These are phyloP conservation scores for Mortierella antarctica DNA, from an alignment of 192 early-diverging fungal genomes.

Conservation along the genomic window DNA sequence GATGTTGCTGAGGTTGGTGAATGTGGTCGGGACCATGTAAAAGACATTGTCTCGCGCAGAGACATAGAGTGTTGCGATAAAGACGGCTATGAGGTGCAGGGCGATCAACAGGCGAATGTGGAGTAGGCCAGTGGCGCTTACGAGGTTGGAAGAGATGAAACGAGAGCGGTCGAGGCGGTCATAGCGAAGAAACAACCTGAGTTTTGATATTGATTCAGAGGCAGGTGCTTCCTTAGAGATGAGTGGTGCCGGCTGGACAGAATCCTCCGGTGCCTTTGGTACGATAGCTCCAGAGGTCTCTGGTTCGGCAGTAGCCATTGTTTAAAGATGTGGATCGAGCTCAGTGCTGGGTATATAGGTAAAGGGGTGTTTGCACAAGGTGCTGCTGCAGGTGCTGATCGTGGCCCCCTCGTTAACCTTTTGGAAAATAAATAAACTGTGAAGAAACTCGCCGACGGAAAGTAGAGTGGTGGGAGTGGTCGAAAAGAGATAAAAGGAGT, in stretches of 20 bases:
- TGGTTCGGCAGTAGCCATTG: too few species aligned
- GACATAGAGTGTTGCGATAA: constrained; percentile 45
- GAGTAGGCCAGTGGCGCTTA: constrained; percentile 20
- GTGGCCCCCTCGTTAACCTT: too few species aligned
- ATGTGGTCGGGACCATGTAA: constrained; percentile 51
- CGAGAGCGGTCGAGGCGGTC: constrained; percentile 30
- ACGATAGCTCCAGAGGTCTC: too few species aligned
- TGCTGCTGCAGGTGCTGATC: too few species aligned
- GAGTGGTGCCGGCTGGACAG: too few species aligned
- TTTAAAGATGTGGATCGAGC: not conserved
- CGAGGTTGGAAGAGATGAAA: constrained; percentile 33
- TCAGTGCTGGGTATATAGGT: not conserved
- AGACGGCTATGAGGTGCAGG: constrained; percentile 33
- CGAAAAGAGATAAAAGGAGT: too few species aligned
- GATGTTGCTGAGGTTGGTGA: constrained; percentile 52
- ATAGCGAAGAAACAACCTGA: constrained; percentile 27
- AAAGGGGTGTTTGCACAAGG: too few species aligned
- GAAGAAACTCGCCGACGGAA: too few species aligned
- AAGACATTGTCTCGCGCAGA: constrained; percentile 46
- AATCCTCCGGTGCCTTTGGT: too few species aligned
- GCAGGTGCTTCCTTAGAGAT: not conserved
- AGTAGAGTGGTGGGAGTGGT: too few species aligned
- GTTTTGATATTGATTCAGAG: not conserved
- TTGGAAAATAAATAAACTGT: too few species aligned
- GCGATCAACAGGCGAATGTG: constrained; percentile 20